Conservation (phyloP, 352 stramenopile species). For the Globisporangium recalcitrans region DNA sequence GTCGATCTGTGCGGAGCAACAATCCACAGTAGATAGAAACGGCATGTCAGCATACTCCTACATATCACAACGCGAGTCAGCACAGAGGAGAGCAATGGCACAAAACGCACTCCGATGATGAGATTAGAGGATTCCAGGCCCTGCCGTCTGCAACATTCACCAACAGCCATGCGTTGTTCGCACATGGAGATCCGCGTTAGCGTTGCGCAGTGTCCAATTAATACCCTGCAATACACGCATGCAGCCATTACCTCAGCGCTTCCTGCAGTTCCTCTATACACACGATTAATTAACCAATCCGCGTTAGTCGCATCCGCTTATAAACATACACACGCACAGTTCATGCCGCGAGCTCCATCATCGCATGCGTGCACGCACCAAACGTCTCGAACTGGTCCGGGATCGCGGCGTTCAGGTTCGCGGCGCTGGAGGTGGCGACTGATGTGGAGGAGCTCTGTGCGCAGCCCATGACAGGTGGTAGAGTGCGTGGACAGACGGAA, state of each 20-base stretch:
- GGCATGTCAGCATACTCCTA: neutral
- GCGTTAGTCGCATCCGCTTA: neutral
- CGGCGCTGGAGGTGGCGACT: neutral
- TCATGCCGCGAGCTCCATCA: neutral
- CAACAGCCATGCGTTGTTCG: neutral
- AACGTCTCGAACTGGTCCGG: conserved; percentile 61
- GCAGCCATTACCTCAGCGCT: conserved; percentile 37
- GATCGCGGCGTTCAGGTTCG: conserved; percentile 36
- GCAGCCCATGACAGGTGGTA: conserved; percentile 26
- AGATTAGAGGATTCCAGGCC: conserved; percentile 65
- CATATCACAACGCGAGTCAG: neutral
- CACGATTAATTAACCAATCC: conserved; percentile 7
- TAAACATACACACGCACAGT: conserved; percentile 10
- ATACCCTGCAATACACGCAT: neutral
- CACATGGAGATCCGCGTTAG: neutral
- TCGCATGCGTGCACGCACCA: conserved; percentile 20
- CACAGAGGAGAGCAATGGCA: neutral
- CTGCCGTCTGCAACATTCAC: conserved; percentile 24
- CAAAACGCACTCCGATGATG: conserved; percentile 52
- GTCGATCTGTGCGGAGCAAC: conserved; percentile 40
- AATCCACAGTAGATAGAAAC: neutral
- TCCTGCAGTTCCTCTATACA: conserved; percentile 51
- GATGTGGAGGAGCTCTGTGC: conserved; percentile 14
- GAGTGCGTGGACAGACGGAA: neutral
- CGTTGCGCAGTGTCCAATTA: too few species aligned